A percentile compares a stretch with the other conserved stretches of the same genome.
These are phyloP conservation scores for Ambrosia trifida DNA, from an alignment of 129 eudicot genomes.

Conservation along the genomic window DNA sequence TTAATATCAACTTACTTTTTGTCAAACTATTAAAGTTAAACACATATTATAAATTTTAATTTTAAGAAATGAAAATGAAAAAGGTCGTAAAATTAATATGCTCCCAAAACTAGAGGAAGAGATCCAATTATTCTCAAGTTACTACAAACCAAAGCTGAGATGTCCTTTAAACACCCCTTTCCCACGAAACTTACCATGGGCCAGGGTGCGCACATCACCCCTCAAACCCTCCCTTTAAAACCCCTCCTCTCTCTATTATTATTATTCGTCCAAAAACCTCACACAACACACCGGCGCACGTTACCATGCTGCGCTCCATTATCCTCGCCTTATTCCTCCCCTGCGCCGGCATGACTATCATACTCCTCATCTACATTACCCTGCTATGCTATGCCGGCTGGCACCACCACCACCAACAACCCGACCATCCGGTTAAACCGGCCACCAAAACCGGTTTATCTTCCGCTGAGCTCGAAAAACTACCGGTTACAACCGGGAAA, in stretches of 20 bases:
- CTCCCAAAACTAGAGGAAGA: constrained; percentile 5
- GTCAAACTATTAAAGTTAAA: too few relatives aligned
- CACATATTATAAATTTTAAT: too few relatives aligned
- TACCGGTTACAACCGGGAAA: constrained; percentile 61
- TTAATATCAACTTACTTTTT: too few relatives aligned
- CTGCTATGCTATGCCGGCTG: constrained; percentile 61
- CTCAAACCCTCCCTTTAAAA: constrained; percentile 4
- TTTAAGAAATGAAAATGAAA: too few relatives aligned
- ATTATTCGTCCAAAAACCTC: not conserved
- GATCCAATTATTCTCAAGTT: not conserved
- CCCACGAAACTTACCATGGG: constrained; percentile 33
- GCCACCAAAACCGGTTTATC: constrained; percentile 49
- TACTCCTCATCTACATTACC: constrained; percentile 65
- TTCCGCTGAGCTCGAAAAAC: constrained; percentile 58
- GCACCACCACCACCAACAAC: not conserved
- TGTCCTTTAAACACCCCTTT: not conserved
- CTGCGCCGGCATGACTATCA: constrained; percentile 78
- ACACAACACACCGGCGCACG: not conserved
- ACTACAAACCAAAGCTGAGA: not conserved
- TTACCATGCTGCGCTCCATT: constrained; percentile 58
- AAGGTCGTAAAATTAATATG: not conserved
- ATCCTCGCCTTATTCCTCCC: constrained; percentile 83
- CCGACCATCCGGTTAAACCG: constrained; percentile 42
- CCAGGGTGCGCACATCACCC: constrained; percentile 26
- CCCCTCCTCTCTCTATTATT: not conserved